Percentiles rank a stretch among this genome's conserved stretches.
phyloP scores from a whole-genome alignment of 352 stramenopile genomes.

The Globisporangium viniferum region DNA sequence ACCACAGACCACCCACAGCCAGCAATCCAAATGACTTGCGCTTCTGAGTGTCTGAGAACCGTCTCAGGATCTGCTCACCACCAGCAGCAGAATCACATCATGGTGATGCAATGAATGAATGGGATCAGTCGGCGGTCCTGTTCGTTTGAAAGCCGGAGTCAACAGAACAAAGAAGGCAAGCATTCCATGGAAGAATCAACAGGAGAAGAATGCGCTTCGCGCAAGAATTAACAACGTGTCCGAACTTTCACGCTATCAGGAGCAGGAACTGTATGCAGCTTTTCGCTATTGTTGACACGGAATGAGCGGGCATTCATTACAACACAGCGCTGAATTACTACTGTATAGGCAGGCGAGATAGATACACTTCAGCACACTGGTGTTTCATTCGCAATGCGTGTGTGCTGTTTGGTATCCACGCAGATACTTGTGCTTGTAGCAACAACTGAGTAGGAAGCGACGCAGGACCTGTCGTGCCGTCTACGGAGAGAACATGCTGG shows the following conservation, averaged over 20 bases:
- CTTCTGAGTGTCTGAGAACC: background rate
- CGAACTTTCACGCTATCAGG: no score
- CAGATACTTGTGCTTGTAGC: background rate
- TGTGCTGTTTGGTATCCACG: background rate
- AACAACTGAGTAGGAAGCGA: background rate
- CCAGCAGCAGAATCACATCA: background rate
- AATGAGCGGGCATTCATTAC: background rate
- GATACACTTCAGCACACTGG: background rate
- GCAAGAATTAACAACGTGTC: background rate
- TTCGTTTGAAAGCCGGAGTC: background rate
- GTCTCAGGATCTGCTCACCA: background rate
- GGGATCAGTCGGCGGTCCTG: background rate
- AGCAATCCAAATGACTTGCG: background rate
- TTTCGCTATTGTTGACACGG: background rate
- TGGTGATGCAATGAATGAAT: background rate
- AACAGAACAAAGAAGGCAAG: background rate
- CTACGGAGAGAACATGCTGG: conserved; percentile 19
- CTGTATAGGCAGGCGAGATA: background rate
- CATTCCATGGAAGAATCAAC: background rate
- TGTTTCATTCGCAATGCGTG: background rate
- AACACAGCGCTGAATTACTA: background rate
- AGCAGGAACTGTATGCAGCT: background rate
- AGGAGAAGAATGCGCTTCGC: background rate
- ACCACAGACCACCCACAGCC: background rate
- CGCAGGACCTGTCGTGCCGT: background rate